phyloP scores from a whole-genome alignment of 768 basidiomycete species.

The Scleroderma citrinum region DNA sequence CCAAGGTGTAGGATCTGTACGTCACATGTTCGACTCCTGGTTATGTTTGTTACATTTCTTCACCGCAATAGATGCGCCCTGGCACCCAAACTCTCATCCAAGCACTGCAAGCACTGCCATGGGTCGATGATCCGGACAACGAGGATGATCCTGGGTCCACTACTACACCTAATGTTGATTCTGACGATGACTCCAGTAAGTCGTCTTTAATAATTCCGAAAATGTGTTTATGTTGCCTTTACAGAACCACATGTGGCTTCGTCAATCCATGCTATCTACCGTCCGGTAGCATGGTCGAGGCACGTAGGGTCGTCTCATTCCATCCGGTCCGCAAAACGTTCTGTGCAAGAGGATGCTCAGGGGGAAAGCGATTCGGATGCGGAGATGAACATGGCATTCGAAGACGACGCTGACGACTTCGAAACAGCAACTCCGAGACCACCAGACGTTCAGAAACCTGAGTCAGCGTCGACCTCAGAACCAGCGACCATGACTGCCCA shows the following conservation, averaged over 20 bases:
- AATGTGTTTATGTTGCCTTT: constrained; percentile 1
- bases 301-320: constrained; percentile 29
- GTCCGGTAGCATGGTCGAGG: constrained; percentile 67
- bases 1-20: constrained; percentile 65
- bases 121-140: constrained; percentile 63
- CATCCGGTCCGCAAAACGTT: constrained; percentile 7
- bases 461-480: constrained; percentile 1
- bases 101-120: constrained; percentile 80
- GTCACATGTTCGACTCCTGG: constrained; percentile 20
- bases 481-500: constrained; percentile 6
- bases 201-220: constrained; percentile 8
- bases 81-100: constrained; percentile 89
- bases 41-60: not conserved
- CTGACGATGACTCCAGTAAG: constrained; percentile 52
- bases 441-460: constrained; percentile 13
- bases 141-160: constrained; percentile 54
- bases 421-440: constrained; percentile 45
- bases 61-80: constrained; percentile 61
- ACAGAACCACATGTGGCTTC: constrained; percentile 57
- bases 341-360: constrained; percentile 22
- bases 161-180: constrained; percentile 35
- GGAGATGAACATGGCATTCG: constrained; percentile 33
- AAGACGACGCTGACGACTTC: constrained; percentile 57
- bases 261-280: constrained; percentile 84
- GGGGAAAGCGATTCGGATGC: constrained; percentile 27